These are phyloP conservation scores for Lentinula novae-zelandiae DNA, from an alignment of 1,284 basidiomycete species.

Conservation along the genomic window DNA sequence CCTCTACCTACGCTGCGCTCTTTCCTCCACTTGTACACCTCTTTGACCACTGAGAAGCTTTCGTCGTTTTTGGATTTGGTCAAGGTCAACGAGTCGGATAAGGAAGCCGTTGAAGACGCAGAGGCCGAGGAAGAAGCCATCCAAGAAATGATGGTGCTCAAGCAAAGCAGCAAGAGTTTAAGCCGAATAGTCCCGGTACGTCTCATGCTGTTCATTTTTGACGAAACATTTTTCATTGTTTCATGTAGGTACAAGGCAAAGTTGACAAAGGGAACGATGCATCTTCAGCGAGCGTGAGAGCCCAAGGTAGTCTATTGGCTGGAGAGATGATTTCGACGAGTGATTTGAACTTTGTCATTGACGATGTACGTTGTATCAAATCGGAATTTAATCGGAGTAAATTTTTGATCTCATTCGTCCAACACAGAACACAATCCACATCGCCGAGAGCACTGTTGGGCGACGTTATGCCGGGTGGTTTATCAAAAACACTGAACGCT, in stretches of 20 bases:
- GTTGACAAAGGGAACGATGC: neutral
- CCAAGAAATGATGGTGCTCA: slow-evolving; percentile 96
- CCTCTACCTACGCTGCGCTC: slow-evolving; percentile 85
- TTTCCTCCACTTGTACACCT: slow-evolving; percentile 94
- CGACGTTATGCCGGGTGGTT: slow-evolving; percentile 95
- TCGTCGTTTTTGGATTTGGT: slow-evolving; percentile 76
- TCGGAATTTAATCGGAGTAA: neutral
- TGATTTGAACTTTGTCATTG: slow-evolving; percentile 94
- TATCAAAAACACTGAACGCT: slow-evolving; percentile 90
- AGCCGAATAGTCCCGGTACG: slow-evolving; percentile 47
- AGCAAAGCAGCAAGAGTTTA: slow-evolving; percentile 79
- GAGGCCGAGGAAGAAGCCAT: slow-evolving; percentile 46
- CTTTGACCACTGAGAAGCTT: slow-evolving; percentile 88
- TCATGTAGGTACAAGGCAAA: neutral
- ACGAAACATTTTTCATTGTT: neutral
- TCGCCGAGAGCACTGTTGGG: slow-evolving; percentile 91
- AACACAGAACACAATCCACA: slow-evolving; percentile 87
- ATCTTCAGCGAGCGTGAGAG: neutral
- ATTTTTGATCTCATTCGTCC: neutral
- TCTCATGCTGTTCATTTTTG: neutral
- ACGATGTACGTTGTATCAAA: slow-evolving; percentile 59
- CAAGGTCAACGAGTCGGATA: neutral
- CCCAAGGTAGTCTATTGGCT: slow-evolving; percentile 68
- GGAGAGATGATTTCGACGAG: slow-evolving; percentile 88
- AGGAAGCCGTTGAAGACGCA: neutral